phyloP scores from a whole-genome alignment of 805 yeast genomes.

The Cyberlindnera xylosilytica region DNA sequence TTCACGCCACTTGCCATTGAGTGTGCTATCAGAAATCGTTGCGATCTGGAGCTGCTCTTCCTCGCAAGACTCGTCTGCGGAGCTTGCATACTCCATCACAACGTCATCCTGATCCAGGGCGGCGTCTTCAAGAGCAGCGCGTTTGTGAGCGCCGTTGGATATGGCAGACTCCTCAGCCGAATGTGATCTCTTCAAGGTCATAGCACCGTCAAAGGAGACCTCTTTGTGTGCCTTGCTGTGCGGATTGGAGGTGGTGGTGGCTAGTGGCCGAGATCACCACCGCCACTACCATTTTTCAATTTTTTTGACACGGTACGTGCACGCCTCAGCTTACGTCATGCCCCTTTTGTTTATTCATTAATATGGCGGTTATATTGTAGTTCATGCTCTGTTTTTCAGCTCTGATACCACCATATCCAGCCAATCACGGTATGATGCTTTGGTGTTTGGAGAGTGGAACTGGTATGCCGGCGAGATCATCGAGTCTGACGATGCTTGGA shows the following conservation, averaged over 20 bases:
- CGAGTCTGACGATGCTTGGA: slow-evolving; percentile 6
- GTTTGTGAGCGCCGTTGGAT: background rate
- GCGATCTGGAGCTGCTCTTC: background rate
- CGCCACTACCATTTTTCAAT: too few species aligned
- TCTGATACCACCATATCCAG: background rate
- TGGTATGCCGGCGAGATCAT: slow-evolving; percentile 33
- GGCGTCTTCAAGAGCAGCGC: background rate
- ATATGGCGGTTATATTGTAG: too few species aligned
- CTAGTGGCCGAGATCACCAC: too few species aligned
- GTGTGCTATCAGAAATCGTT: background rate
- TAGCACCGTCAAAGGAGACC: background rate
- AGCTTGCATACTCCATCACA: background rate
- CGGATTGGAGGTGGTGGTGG: too few species aligned
- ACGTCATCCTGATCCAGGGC: background rate
- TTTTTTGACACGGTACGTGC: too few species aligned
- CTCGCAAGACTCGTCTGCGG: background rate
- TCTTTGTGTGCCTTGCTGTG: too few species aligned
- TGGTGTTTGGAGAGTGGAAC: slow-evolving; percentile 11
- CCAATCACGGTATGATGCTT: slow-evolving; percentile 5
- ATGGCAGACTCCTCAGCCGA: background rate
- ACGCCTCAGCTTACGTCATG: too few species aligned
- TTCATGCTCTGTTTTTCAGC: background rate
- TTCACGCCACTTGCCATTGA: slow-evolving; percentile 59
- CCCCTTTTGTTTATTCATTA: too few species aligned
- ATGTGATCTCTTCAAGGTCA: background rate